A percentile compares a stretch with the other conserved stretches of the same genome.
Evolutionary conservation across 179 eudicot genomes (phyloP).

Genomic region (Beta macrorhiza): DNA sequence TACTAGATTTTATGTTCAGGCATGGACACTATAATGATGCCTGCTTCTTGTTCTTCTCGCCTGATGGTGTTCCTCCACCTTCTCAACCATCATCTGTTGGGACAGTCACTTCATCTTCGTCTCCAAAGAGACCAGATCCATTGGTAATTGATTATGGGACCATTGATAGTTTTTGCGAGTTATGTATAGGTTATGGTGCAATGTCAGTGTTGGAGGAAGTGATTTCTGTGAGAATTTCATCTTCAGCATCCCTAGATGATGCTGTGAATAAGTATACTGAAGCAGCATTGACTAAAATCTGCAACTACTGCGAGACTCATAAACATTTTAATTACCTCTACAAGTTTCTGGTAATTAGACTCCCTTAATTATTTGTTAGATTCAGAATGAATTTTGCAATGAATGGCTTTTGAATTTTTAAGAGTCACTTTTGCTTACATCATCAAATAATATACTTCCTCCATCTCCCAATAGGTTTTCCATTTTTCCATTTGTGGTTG

Average conservation of each 20-base stretch:
- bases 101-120: conserved; percentile 64
- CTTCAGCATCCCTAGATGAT: conserved; percentile 44
- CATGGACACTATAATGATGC: conserved; percentile 93
- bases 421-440: conserved; percentile 2
- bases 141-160: conserved; percentile 90
- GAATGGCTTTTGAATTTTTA: neutral
- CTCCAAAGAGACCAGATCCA: conserved; percentile 87
- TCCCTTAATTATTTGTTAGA: neutral
- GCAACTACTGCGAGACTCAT: conserved; percentile 82
- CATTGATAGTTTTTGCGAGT: conserved; percentile 77
- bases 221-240: conserved; percentile 59
- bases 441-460: neutral
- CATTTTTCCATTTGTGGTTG: too few species aligned
- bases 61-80: conserved; percentile 67
- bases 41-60: conserved; percentile 81
- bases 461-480: neutral
- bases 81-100: conserved; percentile 70
- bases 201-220: conserved; percentile 89
- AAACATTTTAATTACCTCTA: conserved; percentile 86
- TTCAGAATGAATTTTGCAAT: neutral
- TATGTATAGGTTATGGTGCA: conserved; percentile 81
- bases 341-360: conserved; percentile 67
- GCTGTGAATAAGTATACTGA: conserved; percentile 60
- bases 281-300: conserved; percentile 79
- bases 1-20: conserved; percentile 88